A percentile compares a stretch with the other conserved stretches of the same genome.
These are phyloP conservation scores for Puccinia horiana DNA, from an alignment of 1,284 basidiomycete species.

Conservation along the genomic window DNA sequence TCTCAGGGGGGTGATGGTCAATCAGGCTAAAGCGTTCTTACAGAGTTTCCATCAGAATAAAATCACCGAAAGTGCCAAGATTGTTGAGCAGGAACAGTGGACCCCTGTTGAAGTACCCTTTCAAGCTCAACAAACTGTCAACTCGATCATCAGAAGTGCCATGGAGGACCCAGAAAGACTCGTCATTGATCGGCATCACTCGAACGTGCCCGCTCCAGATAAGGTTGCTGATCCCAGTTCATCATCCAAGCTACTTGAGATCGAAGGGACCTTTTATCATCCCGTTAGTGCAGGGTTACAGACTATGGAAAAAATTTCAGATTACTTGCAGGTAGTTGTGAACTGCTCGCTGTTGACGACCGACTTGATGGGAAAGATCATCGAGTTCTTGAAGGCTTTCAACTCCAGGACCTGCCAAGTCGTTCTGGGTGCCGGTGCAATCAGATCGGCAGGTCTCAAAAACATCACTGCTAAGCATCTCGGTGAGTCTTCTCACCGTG, in stretches of 20 bases:
- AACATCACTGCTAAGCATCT: slow-evolving; percentile 98
- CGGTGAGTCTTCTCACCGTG: slow-evolving; percentile 63
- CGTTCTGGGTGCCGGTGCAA: slow-evolving; percentile 93
- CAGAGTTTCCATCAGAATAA: slow-evolving; percentile 80
- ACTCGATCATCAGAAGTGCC: slow-evolving; percentile 76
- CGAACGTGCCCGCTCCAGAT: slow-evolving; percentile 37
- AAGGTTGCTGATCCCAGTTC: slow-evolving; percentile 52
- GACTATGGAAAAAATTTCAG: slow-evolving; percentile 73
- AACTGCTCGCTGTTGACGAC: slow-evolving; percentile 86
- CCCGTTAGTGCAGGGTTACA: slow-evolving; percentile 82
- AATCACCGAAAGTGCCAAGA: slow-evolving; percentile 77
- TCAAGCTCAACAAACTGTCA: slow-evolving; percentile 70
- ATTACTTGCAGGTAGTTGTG: slow-evolving; percentile 84
- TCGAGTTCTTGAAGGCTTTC: slow-evolving; percentile 94
- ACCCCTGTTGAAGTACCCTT: slow-evolving; percentile 73
- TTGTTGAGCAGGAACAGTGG: slow-evolving; percentile 91
- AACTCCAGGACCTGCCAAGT: slow-evolving; percentile 98
- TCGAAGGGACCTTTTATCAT: slow-evolving; percentile 81
- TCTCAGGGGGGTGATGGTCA: slow-evolving; percentile 76
- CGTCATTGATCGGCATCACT: slow-evolving; percentile 52
- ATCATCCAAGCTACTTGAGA: slow-evolving; percentile 71
- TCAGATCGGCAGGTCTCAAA: slow-evolving; percentile 93
- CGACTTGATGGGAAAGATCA: slow-evolving; percentile 87
- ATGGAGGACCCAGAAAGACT: slow-evolving; percentile 76
- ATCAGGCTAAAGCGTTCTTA: slow-evolving; percentile 82